Evolutionary conservation across 73 alveolate genomes (phyloP).

Genomic region (Paramecium sonneborni): DNA sequence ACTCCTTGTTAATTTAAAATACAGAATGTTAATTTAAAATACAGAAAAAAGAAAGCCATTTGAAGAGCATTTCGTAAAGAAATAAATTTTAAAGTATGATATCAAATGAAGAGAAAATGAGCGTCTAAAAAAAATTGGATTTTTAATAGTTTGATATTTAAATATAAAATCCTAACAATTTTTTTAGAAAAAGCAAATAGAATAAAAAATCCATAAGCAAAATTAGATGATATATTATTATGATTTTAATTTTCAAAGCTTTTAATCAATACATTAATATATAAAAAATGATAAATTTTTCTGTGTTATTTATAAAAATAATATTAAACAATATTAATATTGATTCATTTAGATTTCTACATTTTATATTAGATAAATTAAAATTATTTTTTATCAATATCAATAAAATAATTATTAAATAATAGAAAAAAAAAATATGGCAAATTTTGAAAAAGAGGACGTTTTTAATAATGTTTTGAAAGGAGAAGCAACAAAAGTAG

Average conservation of each 20-base stretch:
- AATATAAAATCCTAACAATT: neutral
- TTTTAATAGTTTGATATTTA: neutral
- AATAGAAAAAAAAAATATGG: neutral
- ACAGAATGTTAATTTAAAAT: neutral
- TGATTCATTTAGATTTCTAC: too few relatives aligned
- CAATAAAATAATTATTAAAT: neutral
- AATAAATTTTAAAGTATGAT: neutral
- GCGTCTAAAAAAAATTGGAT: neutral
- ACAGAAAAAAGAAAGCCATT: neutral
- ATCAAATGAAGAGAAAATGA: neutral
- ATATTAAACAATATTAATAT: too few relatives aligned
- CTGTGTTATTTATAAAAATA: too few relatives aligned
- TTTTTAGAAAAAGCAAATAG: neutral
- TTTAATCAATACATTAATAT: too few relatives aligned
- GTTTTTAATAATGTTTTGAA: neutral
- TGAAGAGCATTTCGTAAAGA: neutral
- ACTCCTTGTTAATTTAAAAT: neutral
- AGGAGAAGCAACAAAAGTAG: neutral
- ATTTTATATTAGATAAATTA: too few relatives aligned
- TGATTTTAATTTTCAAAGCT: too few relatives aligned
- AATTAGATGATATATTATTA: neutral
- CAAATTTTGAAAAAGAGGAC: neutral
- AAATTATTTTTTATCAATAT: neutral
- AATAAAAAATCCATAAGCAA: neutral
- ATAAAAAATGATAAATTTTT: too few relatives aligned